Conservation (phyloP, 2,329 filamentous ascomycete species). For the Golovinomyces cichoracearum region DNA sequence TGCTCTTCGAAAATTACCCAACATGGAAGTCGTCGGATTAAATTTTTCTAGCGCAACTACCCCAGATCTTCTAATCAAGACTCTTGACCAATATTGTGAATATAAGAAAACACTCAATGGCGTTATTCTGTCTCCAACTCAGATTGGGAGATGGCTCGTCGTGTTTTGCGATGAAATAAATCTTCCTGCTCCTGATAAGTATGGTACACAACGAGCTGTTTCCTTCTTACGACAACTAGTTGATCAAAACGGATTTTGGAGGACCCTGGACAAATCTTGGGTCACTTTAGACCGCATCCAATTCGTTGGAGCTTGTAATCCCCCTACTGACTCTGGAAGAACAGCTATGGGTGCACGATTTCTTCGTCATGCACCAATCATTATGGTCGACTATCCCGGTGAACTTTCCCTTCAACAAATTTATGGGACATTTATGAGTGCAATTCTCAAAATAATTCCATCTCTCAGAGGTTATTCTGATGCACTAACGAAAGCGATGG, state of each 20-base stretch:
- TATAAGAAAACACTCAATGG: constrained; percentile 97
- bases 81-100: constrained; percentile 97
- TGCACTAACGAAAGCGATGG: constrained; percentile 87
- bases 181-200: constrained; percentile 86
- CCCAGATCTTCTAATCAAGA: constrained; percentile 92
- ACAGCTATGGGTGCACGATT: constrained; percentile 83
- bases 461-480: constrained; percentile 87
- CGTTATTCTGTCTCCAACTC: constrained; percentile 79
- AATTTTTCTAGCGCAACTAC: constrained; percentile 99
- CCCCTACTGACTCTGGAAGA: constrained; percentile 86
- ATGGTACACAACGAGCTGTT: constrained; percentile 89
- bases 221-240: constrained; percentile 93
- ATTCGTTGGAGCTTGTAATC: constrained; percentile 96
- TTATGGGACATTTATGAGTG: constrained; percentile 92
- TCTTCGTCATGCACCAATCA: constrained; percentile 83
- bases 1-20: constrained; percentile 80
- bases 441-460: constrained; percentile 88
- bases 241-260: constrained; percentile 98
- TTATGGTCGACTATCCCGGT: constrained; percentile 99
- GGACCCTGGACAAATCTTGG: constrained; percentile 91
- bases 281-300: constrained; percentile 93
- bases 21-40: constrained; percentile 96
- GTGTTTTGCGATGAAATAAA: constrained; percentile 99
- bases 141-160: constrained; percentile 92
- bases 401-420: constrained; percentile 88